Percentiles rank a stretch among this genome's conserved stretches.
These are phyloP conservation scores for Cicer yamashitae DNA, from an alignment of 306 rosid species.

Conservation along the genomic window DNA sequence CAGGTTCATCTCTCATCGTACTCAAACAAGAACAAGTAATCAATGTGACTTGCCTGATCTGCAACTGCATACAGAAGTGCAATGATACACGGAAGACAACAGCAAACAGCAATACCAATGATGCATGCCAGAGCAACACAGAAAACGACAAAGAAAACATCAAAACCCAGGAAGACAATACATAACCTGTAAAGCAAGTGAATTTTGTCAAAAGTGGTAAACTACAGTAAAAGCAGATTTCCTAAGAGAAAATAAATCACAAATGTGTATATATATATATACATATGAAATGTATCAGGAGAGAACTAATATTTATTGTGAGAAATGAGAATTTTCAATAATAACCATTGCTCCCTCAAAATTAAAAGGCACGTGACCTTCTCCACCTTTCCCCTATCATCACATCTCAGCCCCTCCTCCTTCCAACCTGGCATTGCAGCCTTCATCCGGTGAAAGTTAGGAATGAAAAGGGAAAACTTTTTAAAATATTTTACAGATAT, in stretches of 20 bases:
- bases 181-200: conserved; percentile 83
- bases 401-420: conserved; percentile 9
- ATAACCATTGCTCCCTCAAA: not conserved
- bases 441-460: not conserved
- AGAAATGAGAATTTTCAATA: not conserved
- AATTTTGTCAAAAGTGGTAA: conserved; percentile 35
- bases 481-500: not conserved
- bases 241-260: conserved; percentile 34
- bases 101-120: conserved; percentile 93
- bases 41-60: conserved; percentile 75
- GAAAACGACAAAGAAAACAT: conserved; percentile 97
- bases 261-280: not conserved
- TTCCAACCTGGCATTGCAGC: not conserved
- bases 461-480: not conserved
- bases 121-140: conserved; percentile 97
- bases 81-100: conserved; percentile 95
- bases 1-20: conserved; percentile 24
- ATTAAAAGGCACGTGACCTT: not conserved
- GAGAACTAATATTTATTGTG: not conserved
- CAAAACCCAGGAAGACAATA: conserved; percentile 91
- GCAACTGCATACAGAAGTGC: conserved; percentile 95
- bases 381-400: not conserved
- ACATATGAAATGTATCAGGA: not conserved
- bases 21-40: conserved; percentile 41
- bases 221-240: conserved; percentile 30